Conservation (phyloP, 1,284 basidiomycete species). For the Phylloporus gajari region DNA sequence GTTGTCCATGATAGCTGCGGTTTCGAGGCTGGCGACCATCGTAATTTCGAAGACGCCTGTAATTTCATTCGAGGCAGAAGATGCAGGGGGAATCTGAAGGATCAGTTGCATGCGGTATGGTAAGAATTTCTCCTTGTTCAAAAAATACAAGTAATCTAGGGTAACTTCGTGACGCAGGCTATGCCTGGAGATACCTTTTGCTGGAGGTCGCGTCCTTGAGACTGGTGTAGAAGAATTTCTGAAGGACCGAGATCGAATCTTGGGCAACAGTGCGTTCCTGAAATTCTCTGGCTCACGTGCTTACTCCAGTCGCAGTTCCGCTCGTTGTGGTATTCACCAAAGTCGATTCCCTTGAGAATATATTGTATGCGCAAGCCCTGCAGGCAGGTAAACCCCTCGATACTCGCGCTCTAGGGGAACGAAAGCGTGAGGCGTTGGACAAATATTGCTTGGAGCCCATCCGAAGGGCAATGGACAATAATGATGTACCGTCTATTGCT, state of each 20-base stretch:
- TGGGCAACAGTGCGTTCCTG: constrained; percentile 13
- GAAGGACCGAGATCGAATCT: not conserved
- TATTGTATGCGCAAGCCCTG: no score
- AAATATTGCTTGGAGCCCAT: not conserved
- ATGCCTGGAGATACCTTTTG: not conserved
- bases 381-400: not conserved
- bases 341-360: no score
- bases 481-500: no score
- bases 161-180: constrained; percentile 1
- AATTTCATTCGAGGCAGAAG: constrained; percentile 6
- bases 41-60: not conserved
- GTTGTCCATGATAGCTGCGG: constrained; percentile 14
- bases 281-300: no score
- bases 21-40: constrained; percentile 4
- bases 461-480: not conserved
- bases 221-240: constrained; percentile 11
- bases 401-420: not conserved
- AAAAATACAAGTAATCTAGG: no score
- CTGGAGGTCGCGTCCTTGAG: constrained; percentile 6
- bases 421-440: not conserved
- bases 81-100: not conserved
- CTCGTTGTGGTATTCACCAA: no score
- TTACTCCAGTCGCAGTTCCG: no score
- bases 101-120: constrained; percentile 11
- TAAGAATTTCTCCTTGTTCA: not conserved